Evolutionary conservation across 441 rosid species (phyloP), one percentile per base, ranked within the genome.

Genomic region (Erysimum cheiri): DNA sequence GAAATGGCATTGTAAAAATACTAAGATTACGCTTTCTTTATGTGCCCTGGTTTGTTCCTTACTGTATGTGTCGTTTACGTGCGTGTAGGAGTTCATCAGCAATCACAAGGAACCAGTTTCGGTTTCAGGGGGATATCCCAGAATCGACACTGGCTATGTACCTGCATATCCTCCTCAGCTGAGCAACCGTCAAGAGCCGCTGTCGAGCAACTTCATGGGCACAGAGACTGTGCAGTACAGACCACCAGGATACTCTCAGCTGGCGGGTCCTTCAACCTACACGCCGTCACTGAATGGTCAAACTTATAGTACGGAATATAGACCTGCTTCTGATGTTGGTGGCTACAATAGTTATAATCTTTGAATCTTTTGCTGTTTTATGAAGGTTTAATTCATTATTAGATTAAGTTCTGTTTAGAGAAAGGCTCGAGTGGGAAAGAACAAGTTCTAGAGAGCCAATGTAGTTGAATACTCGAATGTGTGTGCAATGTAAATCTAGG

Each of bases 21-120:
- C 17, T n/a, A 35, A 44, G n/a, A 14, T 46, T 10, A 15, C 3
- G 3, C 40, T 48, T 67, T 37, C 39, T 39, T 50, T 12, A 26
- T 72, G 50, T 60, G 8, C 39, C 10, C 28, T 57, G 12, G 12
- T 47, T 36, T 3, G 37, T 33, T 44, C 14, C 19, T 19, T 4
- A 1, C 56, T 35, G 13, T 39, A 5, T 19, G 13, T 39, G 31
- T 60, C 2, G 17, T 26, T 60, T 36, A 41, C 43, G 29, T 47
- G 31, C 9, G 3, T 64, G 64, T 79, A 85, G 92, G 92, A 87
- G 56, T 85, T 78, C 68, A 84, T 87, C 52, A 70, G 64, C 71
- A 76, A 64, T 70, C 79, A 76, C 68, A 76, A 76, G 63, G 72
- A 70, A 50, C 75, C 79, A 36, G 68, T 19, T 49, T 24, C 71